Percentiles rank a stretch among this genome's conserved stretches.
Conservation (phyloP, 306 rosid genomes). For the Pachyrhizus erosus region DNA sequence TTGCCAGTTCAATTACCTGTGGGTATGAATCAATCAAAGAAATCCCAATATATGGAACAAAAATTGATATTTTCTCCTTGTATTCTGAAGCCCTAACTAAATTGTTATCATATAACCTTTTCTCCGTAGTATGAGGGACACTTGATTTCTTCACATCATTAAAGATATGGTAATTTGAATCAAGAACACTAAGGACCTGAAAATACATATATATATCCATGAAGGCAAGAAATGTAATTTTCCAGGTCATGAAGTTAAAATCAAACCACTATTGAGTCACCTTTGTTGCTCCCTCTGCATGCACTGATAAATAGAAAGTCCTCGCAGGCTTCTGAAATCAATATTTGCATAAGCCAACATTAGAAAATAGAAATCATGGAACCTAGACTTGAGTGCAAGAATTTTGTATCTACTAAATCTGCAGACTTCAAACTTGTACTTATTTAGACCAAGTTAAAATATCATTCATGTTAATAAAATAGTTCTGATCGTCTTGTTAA, state of each 20-base stretch:
- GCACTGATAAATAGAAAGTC: constrained; percentile 75
- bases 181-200: constrained; percentile 85
- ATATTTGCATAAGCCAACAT: constrained; percentile 42
- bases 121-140: constrained; percentile 49
- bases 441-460: neutral
- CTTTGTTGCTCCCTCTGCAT: constrained; percentile 98
- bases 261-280: constrained; percentile 52
- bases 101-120: constrained; percentile 59
- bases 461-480: neutral
- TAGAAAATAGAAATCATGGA: neutral
- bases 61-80: constrained; percentile 75
- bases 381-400: neutral
- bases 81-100: constrained; percentile 63
- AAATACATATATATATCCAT: constrained; percentile 24
- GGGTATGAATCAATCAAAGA: constrained; percentile 79
- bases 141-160: constrained; percentile 57
- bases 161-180: constrained; percentile 73
- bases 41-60: constrained; percentile 73
- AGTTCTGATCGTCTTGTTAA: neutral
- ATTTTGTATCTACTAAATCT: neutral
- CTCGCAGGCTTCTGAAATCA: constrained; percentile 84
- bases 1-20: constrained; percentile 60
- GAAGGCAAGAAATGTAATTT: neutral
- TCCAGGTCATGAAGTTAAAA: constrained; percentile 17
- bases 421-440: neutral